Base-by-base conservation (phyloP, 2,329 filamentous ascomycete species). In the Epichloe sylvatica region DNA sequence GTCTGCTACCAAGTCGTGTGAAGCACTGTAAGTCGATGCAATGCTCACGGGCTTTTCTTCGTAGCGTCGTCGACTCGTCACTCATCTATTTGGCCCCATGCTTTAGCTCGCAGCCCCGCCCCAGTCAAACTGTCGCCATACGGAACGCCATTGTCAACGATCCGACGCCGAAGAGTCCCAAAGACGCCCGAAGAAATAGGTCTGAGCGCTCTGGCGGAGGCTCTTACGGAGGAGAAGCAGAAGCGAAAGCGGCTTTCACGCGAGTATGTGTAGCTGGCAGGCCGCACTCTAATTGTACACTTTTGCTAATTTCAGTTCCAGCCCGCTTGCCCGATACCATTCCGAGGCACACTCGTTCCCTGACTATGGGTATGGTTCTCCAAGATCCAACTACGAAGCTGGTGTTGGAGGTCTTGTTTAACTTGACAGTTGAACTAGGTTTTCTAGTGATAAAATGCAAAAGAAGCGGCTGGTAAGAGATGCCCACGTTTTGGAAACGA, bases 361-460 rank as follows among this genome's bases (percentile, higher is more conserved):
- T 46, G 67, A 70, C 58, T 70, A 70, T 69, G 67, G 64, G 67
- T 69, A 64, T 48, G 57, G 52, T 50, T 53, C 45, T 44, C 12
- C 19, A 35, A 8, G 3, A 13, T 21, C 8, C 21, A 25, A 19
- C 7, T 8, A 34, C 15, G 3, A 15, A 21, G 19, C n/a, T 36
- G n/a, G n/a, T 30, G 12, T 40, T 21, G 5, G 12, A 25, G 4
- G 23, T 9, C 15, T 23, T 7, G 33, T 13, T 43, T 7, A 5
- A 21, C 9, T 41, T 38, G 15, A 8, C 57, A 43, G 43, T 33
- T 19, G 42, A 41, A 41, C 50, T 52, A 53, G 64, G 62, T 58
- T 49, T 52, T 40, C 35, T 41, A 46, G 37, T 39, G 33, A 52
- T 52, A 55, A 52, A 50, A 59, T 56, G 49, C 54, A 49, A 53